phyloP scores from a whole-genome alignment of 2,329 filamentous ascomycete species.

The Colletotrichum cordylinicola region DNA sequence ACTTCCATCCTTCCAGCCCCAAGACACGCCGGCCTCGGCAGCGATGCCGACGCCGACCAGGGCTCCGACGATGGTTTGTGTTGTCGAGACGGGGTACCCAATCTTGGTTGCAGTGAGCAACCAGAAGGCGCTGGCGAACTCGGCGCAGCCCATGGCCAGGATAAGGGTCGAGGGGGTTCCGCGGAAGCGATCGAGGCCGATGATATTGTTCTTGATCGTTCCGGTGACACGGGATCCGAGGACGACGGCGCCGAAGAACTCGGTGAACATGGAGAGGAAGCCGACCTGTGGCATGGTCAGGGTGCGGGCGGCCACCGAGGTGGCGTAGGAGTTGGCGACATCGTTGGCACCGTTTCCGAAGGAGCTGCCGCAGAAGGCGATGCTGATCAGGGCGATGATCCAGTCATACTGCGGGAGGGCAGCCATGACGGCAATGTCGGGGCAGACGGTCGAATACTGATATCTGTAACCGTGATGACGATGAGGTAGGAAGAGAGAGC shows the following conservation, averaged over 20 bases:
- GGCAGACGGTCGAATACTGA: background rate
- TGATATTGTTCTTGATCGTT: conserved; percentile 50
- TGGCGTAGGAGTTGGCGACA: conserved; percentile 54
- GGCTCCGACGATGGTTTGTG: conserved; percentile 20
- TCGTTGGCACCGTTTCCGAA: conserved; percentile 23
- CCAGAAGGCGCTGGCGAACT: conserved; percentile 20
- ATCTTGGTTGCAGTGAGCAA: conserved; percentile 18
- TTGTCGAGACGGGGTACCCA: conserved; percentile 19
- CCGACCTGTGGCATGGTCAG: conserved; percentile 58
- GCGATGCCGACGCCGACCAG: conserved; percentile 27
- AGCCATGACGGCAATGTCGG: background rate
- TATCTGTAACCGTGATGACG: too few species aligned
- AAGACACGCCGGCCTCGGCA: conserved; percentile 31
- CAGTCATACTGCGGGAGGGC: conserved; percentile 21
- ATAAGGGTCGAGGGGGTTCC: conserved; percentile 24
- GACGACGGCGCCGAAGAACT: conserved; percentile 58
- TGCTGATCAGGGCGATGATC: conserved; percentile 21
- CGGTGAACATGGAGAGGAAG: conserved; percentile 51
- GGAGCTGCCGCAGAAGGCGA: conserved; percentile 21
- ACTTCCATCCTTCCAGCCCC: conserved; percentile 23
- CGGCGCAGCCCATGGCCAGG: conserved; percentile 16
- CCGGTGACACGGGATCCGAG: conserved; percentile 50
- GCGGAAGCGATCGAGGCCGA: conserved; percentile 39
- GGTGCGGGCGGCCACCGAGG: conserved; percentile 54
- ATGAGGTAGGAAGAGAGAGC: background rate